These are phyloP conservation scores for Dactylellina drechsleri DNA, from an alignment of 2,329 filamentous ascomycete genomes.

Conservation along the genomic window DNA sequence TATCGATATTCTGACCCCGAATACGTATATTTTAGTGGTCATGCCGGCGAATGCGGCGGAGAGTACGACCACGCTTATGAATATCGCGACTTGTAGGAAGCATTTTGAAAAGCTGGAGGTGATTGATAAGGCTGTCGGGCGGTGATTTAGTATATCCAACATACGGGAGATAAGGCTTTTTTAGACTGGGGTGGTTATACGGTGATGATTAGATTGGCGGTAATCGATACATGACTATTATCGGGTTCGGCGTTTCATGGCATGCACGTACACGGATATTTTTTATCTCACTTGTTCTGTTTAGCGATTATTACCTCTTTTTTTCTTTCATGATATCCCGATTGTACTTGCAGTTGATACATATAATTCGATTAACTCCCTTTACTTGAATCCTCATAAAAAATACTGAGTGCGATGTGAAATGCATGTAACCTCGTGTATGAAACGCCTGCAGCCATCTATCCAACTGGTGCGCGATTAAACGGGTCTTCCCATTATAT, in stretches of 20 bases:
- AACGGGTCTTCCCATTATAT: conserved; percentile 54
- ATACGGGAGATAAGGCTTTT: no score
- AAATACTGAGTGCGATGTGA: no score
- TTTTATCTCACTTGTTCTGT: not conserved
- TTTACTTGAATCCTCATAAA: no score
- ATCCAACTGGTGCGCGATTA: conserved; percentile 57
- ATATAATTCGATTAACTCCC: no score
- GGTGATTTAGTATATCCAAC: no score
- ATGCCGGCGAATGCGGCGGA: conserved; percentile 78
- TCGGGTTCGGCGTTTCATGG: conserved; percentile 30
- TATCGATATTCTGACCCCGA: conserved; percentile 93
- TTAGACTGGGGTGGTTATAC: conserved; percentile 20
- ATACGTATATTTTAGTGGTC: conserved; percentile 94
- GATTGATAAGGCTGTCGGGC: conserved; percentile 54
- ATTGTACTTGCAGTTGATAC: not conserved
- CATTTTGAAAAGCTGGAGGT: conserved; percentile 59
- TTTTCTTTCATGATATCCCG: not conserved
- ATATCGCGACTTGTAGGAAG: conserved; percentile 56
- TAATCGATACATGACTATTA: no score
- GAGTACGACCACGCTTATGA: conserved; percentile 63
- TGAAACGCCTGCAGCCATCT: conserved; percentile 57
- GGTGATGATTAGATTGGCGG: conserved; percentile 10
- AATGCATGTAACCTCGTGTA: conserved; percentile 56
- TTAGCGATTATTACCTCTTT: conserved; percentile 51
- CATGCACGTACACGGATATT: conserved; percentile 19